phyloP scores from a whole-genome alignment of 345 rosid species.

The Gossypium anomalum region DNA sequence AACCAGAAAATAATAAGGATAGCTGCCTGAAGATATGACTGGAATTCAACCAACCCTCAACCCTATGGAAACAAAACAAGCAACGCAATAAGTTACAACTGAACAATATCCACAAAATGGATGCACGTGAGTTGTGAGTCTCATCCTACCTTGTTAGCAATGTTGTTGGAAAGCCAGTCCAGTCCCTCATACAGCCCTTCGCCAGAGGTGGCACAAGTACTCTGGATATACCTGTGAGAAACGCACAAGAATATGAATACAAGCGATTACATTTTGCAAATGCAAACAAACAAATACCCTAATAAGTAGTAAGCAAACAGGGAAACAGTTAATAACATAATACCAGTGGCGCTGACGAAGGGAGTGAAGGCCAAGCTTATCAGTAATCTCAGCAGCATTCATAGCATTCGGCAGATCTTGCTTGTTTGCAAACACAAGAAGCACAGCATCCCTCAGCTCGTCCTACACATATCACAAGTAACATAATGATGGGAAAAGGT shows the following conservation, averaged over 20 bases:
- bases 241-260: not conserved
- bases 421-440: conserved; percentile 3
- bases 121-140: not conserved
- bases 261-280: not conserved
- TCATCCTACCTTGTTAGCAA: conserved; percentile 48
- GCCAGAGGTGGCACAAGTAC: conserved; percentile 74
- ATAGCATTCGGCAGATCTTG: conserved; percentile 3
- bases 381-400: conserved; percentile 6
- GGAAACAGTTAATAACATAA: not conserved
- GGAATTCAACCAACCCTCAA: not conserved
- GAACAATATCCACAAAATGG: not conserved
- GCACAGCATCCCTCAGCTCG: conserved; percentile 8
- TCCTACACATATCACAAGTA: conserved; percentile 37
- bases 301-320: not conserved
- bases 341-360: conserved; percentile 48
- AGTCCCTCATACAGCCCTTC: conserved; percentile 79
- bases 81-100: not conserved
- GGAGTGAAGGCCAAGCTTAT: conserved; percentile 10
- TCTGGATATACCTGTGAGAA: conserved; percentile 72
- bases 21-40: not conserved
- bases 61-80: conserved; percentile 20
- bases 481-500: not conserved
- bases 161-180: conserved; percentile 85
- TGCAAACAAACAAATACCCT: not conserved
- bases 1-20: conserved; percentile 13